Base-by-base conservation (phyloP, 2,329 filamentous ascomycete species). In the Juglanconis sp. region DNA sequence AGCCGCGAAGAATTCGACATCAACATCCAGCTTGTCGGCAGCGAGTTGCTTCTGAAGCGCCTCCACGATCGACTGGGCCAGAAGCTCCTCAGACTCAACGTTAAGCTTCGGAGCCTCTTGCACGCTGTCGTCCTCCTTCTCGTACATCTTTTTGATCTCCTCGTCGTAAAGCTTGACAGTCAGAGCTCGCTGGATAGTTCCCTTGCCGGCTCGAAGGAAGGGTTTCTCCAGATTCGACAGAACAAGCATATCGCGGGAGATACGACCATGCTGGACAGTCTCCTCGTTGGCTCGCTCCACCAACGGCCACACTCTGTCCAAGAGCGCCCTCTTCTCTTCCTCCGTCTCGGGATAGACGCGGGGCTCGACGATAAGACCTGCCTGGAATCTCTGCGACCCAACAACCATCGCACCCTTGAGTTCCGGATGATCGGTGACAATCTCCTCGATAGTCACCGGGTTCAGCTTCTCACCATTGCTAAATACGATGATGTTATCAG, bases 171-270 rank as follows among this genome's bases (percentile, higher is more conserved):
- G 53, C 47, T 72, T 74, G 1, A 77, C 47, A 0, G 78, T 75
- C 1, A 58, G 64, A 1, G 69, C 64, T n/a, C 77, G 73, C 66
- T 78, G 78, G 5, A 82, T 65, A 0, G 77, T 78, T 1, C 79
- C 79, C 65, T 83, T 83, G 1, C 73, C 71, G 0, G 79, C 73
- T 3, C 76, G 72, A 0, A 70, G 66, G 56, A 83, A 79, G 0
- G 79, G 78, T 64, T 76, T 79, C 8, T 71, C 64, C 0, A 75
- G 72, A 8, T 71, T 70, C 0, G 78, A 69, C 4, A 83, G 24
- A 0, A 66, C 64, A 32, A 82, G 67, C 42, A 79, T 70, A 9
- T 76, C 67, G 1, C 73, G 72, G 1, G 69, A 70, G 32, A 83
- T 77, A 35, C 75, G 77, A 1, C 77, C 80, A 54, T 82, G 79